Evolutionary conservation across 805 yeast genomes (phyloP).

Genomic region (Pichia phayaonensis): DNA sequence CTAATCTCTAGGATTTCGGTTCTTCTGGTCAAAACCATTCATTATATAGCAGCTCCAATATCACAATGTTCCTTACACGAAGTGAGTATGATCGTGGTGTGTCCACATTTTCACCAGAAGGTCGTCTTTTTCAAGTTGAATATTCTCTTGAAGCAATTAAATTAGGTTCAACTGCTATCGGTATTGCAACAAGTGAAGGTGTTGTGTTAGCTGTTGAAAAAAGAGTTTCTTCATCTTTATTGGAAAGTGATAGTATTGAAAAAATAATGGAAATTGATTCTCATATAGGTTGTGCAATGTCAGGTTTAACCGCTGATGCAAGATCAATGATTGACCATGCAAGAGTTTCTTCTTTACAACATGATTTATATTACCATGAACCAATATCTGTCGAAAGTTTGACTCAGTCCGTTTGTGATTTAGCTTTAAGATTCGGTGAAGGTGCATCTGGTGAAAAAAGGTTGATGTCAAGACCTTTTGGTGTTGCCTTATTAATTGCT

Average conservation of each 20-base stretch:
- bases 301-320: constrained; percentile 98
- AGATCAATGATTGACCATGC: constrained; percentile 98
- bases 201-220: constrained; percentile 96
- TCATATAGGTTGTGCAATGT: constrained; percentile 98
- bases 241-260: constrained; percentile 91
- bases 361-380: constrained; percentile 85
- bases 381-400: constrained; percentile 85
- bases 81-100: constrained; percentile 99
- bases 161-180: constrained; percentile 96
- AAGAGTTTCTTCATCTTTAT: constrained; percentile 84
- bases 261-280: constrained; percentile 90
- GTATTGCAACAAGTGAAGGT: constrained; percentile 91
- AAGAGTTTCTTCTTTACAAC: constrained; percentile 80
- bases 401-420: constrained; percentile 94
- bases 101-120: constrained; percentile 97
- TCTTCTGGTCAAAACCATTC: neutral
- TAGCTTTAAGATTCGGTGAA: constrained; percentile 94
- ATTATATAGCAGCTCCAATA: neutral
- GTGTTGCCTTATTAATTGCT: constrained; percentile 93
- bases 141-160: constrained; percentile 96
- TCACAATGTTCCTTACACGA: constrained; percentile 89
- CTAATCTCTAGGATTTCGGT: neutral
- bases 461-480: constrained; percentile 96
- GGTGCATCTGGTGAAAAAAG: constrained; percentile 95
- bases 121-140: constrained; percentile 95